Base-by-base conservation (phyloP, 768 basidiomycete genomes). In the Nevesoporus exiguus region DNA sequence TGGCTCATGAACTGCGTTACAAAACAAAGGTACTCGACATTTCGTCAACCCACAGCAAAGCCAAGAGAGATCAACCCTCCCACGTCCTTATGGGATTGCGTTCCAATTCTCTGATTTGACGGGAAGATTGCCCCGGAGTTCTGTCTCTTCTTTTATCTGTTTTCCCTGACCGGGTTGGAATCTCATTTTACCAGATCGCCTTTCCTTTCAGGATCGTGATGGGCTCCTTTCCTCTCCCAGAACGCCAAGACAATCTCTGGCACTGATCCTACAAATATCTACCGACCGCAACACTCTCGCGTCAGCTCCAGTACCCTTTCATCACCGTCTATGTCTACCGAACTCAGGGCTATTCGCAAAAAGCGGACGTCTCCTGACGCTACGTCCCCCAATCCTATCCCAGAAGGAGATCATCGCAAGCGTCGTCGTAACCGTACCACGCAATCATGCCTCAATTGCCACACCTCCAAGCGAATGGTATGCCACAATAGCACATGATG, bases 391-490 rank as follows among this genome's bases (percentile, higher is more conserved):
- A 62, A 66, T 10, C 64, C 69, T 54, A 55, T 72, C 33, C 65
- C 76, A 19, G 79, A 78, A 34, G 76, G 74, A 48, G 82, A 83
- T 63, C 81, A 84, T 55, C 76, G 82, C 27, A 82, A 80, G 60
- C 75, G 79, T 69, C 80, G 84, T 58, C 83, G 86, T 42, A 88
- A 88, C 64, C 80, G 86, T 49, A 86, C 84, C 7, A 88, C 85
- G 3, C 85, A 86, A 58, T 86, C 85, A 56, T 88, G 86, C 61
- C 71, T 87, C 27, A 86, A 86, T 57, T 88, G 86, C 59, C 85
- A 87, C 57, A 81, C 83, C 24, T 86, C 86, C 8, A 87, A 88
- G 61, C 76, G 86, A 49, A 86, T 86, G 85, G 86, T 86, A 65
- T 51, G 71, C 61, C 11, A 19, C 8, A 31, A 22, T 44, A 15